Evolutionary conservation across 768 basidiomycete species (phyloP).

Genomic region (Galerina sulciceps): DNA sequence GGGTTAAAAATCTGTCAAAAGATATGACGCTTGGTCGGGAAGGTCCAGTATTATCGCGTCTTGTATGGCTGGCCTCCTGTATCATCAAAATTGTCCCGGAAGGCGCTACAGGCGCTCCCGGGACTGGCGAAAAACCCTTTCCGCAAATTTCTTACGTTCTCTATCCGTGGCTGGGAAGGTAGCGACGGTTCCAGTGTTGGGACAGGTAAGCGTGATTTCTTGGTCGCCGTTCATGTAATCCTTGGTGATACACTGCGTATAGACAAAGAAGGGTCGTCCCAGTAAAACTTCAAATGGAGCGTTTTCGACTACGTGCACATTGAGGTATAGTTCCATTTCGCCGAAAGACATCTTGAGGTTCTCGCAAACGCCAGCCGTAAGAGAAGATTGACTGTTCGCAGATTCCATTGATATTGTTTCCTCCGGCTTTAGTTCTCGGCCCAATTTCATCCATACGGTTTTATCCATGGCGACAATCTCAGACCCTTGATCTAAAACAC

Average conservation of each 20-base stretch:
- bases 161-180: constrained; percentile 11
- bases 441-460: no score
- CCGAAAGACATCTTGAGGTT: constrained; percentile 18
- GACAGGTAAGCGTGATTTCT: constrained; percentile 14
- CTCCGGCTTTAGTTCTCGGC: no score
- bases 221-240: constrained; percentile 7
- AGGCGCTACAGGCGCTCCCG: no score
- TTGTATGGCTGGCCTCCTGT: no score
- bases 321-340: constrained; percentile 17
- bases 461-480: no score
- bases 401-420: constrained; percentile 11
- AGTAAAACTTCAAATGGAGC: constrained; percentile 26
- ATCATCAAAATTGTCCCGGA: no score
- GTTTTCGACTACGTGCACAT: constrained; percentile 23
- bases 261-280: constrained; percentile 22
- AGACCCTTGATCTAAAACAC: no score
- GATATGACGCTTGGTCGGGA: no score
- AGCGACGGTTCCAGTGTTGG: constrained; percentile 13
- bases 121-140: no score
- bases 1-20: no score
- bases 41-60: no score
- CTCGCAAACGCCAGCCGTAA: constrained; percentile 17
- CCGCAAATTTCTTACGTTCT: background rate
- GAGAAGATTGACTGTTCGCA: constrained; percentile 22
- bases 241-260: constrained; percentile 4